Evolutionary conservation across 2,329 filamentous ascomycete species (phyloP).

Genomic region (Botrytis paeoniae): DNA sequence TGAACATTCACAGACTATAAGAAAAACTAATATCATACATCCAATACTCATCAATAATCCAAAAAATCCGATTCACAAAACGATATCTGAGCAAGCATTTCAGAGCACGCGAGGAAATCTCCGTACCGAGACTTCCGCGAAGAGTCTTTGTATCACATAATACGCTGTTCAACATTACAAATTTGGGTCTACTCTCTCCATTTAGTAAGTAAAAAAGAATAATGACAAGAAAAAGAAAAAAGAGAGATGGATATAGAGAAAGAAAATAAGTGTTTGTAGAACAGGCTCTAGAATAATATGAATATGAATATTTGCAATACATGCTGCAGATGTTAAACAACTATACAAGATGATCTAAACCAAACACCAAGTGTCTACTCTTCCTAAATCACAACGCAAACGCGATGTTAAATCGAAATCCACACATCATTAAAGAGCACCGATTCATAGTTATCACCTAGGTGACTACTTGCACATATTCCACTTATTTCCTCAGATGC

Average conservation of each 20-base stretch:
- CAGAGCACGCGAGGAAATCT: neutral
- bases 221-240: too few species aligned
- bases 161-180: too few species aligned
- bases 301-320: too few species aligned
- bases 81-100: too few species aligned
- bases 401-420: neutral
- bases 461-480: too few species aligned
- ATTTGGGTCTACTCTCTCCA: neutral
- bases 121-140: accelerated
- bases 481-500: neutral
- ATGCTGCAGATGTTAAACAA: neutral
- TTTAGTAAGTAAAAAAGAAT: too few species aligned
- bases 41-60: neutral
- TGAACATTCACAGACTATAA: neutral
- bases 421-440: neutral
- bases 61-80: too few species aligned
- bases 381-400: neutral
- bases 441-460: neutral
- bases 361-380: neutral
- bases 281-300: too few species aligned
- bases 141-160: too few species aligned
- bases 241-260: too few species aligned
- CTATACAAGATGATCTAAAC: too few species aligned
- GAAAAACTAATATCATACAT: neutral
- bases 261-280: too few species aligned